phyloP scores from a whole-genome alignment of 208 protist genomes.

The Tetramitus jugosus region DNA sequence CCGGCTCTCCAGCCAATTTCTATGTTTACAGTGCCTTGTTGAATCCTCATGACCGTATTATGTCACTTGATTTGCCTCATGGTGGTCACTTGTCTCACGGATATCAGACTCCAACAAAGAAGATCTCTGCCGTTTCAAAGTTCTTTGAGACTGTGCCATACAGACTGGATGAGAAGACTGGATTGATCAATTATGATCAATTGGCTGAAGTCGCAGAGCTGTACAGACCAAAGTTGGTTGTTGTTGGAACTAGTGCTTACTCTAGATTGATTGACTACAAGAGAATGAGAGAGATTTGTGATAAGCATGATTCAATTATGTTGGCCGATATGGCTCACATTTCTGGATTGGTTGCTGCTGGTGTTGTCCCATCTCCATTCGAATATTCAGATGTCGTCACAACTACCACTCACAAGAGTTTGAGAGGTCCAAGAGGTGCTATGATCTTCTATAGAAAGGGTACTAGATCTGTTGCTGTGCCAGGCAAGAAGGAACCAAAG shows the following conservation, averaged over 20 bases:
- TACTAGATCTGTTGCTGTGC: slow-evolving; percentile 9
- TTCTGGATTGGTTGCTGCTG: slow-evolving; percentile 45
- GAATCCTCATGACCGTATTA: slow-evolving; percentile 50
- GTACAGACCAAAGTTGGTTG: slow-evolving; percentile 48
- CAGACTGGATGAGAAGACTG: slow-evolving; percentile 38
- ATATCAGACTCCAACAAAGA: slow-evolving; percentile 47
- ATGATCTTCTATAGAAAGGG: slow-evolving; percentile 50
- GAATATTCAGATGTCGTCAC: slow-evolving; percentile 49
- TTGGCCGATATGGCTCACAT: slow-evolving; percentile 55
- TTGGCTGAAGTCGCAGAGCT: slow-evolving; percentile 34
- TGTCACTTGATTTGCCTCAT: slow-evolving; percentile 47
- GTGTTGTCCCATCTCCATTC: slow-evolving; percentile 39
- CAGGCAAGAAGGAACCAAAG: background rate
- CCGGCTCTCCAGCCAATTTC: slow-evolving; percentile 62
- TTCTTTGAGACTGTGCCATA: slow-evolving; percentile 52
- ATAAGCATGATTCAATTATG: slow-evolving; percentile 35
- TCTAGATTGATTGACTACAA: slow-evolving; percentile 46
- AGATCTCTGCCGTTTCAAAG: slow-evolving; percentile 46
- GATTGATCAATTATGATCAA: slow-evolving; percentile 49
- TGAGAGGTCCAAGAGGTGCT: slow-evolving; percentile 45
- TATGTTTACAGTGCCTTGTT: slow-evolving; percentile 59
- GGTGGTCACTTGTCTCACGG: slow-evolving; percentile 52
- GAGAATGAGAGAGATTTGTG: slow-evolving; percentile 41
- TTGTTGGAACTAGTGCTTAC: slow-evolving; percentile 49
- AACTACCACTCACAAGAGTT: slow-evolving; percentile 54